Evolutionary conservation across 2,329 filamentous ascomycete genomes (phyloP).

Genomic region (Mycosphaerella arachidis): DNA sequence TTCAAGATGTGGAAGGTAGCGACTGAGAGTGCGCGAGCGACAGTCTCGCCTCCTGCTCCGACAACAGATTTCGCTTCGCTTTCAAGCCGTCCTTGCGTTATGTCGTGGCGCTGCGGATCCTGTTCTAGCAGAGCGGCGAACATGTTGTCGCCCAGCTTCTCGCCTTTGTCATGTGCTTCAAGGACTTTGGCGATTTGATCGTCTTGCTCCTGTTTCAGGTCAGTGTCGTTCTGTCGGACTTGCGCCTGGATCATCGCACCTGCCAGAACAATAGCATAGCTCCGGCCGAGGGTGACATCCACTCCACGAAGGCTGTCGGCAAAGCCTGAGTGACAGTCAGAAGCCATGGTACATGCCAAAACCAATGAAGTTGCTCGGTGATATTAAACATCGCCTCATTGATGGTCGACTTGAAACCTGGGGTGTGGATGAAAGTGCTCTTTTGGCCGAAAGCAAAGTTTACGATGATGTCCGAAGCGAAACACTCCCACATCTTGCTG

Average conservation of each 20-base stretch:
- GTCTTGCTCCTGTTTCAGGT: neutral
- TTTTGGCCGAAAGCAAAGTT: neutral
- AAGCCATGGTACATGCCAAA: neutral
- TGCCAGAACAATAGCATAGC: neutral
- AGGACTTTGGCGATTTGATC: neutral
- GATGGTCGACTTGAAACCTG: neutral
- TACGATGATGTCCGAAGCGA: neutral
- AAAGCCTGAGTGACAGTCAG: neutral
- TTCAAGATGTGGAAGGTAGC: neutral
- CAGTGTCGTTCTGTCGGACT: neutral
- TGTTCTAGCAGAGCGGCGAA: neutral
- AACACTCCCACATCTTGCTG: constrained; percentile 1
- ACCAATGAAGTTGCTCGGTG: neutral
- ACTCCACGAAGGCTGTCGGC: neutral
- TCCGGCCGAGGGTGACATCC: neutral
- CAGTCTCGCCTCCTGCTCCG: neutral
- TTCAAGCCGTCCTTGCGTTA: neutral
- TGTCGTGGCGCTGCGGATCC: neutral
- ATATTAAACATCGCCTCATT: neutral
- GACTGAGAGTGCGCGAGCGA: neutral
- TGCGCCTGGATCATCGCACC: neutral
- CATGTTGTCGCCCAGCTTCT: neutral
- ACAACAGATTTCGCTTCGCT: neutral
- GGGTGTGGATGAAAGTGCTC: neutral
- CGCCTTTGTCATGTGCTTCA: neutral